Conservation (phyloP, 2,329 filamentous ascomycete genomes). For the Basipetospora sp. region DNA sequence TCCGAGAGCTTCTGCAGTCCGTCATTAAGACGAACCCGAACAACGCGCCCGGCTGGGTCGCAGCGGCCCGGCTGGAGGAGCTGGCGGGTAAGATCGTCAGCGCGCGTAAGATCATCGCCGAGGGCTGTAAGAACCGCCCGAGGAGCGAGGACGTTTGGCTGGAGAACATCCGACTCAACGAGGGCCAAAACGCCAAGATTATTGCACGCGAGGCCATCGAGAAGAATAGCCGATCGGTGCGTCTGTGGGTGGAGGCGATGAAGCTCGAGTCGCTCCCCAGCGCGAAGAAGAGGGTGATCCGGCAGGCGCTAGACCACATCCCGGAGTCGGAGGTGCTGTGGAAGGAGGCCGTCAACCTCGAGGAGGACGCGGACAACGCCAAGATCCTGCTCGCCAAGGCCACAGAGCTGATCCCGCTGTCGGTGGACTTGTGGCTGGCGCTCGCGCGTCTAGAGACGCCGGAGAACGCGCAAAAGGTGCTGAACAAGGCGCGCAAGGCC, state of each 20-base stretch:
- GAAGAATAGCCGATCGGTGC: slow-evolving; percentile 74
- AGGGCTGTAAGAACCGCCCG: slow-evolving; percentile 79
- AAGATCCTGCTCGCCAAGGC: slow-evolving; percentile 82
- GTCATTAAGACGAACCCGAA: slow-evolving; percentile 95
- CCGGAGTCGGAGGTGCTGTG: slow-evolving; percentile 92
- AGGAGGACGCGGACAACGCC: slow-evolving; percentile 80
- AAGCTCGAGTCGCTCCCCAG: slow-evolving; percentile 68
- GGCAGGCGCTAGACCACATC: slow-evolving; percentile 81
- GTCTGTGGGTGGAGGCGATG: slow-evolving; percentile 91
- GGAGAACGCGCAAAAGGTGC: slow-evolving; percentile 82
- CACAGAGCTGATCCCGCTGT: slow-evolving; percentile 84
- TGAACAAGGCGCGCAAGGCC: slow-evolving; percentile 89
- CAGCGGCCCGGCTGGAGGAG: slow-evolving; percentile 81
- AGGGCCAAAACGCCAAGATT: slow-evolving; percentile 83
- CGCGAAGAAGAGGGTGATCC: slow-evolving; percentile 82
- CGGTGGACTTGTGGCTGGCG: slow-evolving; percentile 88
- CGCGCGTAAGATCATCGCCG: slow-evolving; percentile 72
- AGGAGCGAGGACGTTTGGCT: slow-evolving; percentile 93
- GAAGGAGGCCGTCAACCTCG: slow-evolving; percentile 93
- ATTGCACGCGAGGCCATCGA: slow-evolving; percentile 90
- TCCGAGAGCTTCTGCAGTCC: slow-evolving; percentile 80
- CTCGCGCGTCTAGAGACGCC: slow-evolving; percentile 78
- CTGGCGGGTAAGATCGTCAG: slow-evolving; percentile 81
- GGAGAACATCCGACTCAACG: slow-evolving; percentile 86
- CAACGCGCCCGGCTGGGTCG: slow-evolving; percentile 91